These are phyloP conservation scores for Trichophyton verrucosum DNA, from an alignment of 2,329 filamentous ascomycete species.

Conservation along the genomic window DNA sequence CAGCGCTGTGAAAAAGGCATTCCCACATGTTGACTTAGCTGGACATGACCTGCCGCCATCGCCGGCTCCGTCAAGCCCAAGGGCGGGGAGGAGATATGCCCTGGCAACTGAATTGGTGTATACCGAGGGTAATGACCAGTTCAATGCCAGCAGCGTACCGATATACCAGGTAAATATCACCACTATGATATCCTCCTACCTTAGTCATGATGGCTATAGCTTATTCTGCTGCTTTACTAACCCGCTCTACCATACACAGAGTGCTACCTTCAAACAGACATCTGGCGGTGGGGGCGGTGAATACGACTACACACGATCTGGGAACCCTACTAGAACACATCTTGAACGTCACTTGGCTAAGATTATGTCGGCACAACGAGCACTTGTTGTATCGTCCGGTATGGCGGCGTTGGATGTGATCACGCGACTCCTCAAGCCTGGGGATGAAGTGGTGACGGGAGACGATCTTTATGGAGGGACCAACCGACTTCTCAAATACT, in stretches of 20 bases:
- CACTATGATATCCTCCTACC: background rate
- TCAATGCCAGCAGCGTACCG: slow-evolving; percentile 88
- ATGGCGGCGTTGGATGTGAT: slow-evolving; percentile 98
- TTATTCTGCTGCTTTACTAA: background rate
- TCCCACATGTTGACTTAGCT: slow-evolving; percentile 59
- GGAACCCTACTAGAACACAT: slow-evolving; percentile 91
- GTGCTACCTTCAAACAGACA: slow-evolving; percentile 92
- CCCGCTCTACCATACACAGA: slow-evolving; percentile 35
- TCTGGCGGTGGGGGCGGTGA: slow-evolving; percentile 69
- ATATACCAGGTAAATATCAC: slow-evolving; percentile 63
- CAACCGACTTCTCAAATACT: slow-evolving; percentile 82
- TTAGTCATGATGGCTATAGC: background rate
- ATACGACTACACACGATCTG: slow-evolving; percentile 97
- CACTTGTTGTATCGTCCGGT: slow-evolving; percentile 84
- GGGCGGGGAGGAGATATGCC: slow-evolving; percentile 76
- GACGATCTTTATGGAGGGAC: slow-evolving; percentile 95
- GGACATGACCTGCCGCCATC: slow-evolving; percentile 81
- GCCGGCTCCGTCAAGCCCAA: slow-evolving; percentile 81
- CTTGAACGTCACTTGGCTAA: slow-evolving; percentile 94
- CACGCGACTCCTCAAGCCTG: slow-evolving; percentile 74
- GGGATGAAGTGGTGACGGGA: slow-evolving; percentile 93
- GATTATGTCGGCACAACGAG: slow-evolving; percentile 91
- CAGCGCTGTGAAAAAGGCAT: slow-evolving; percentile 30
- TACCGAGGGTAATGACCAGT: slow-evolving; percentile 91
- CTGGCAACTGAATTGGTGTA: slow-evolving; percentile 94